Conservation (phyloP, 2,329 filamentous ascomycete species). For the Fusarium redolens region DNA sequence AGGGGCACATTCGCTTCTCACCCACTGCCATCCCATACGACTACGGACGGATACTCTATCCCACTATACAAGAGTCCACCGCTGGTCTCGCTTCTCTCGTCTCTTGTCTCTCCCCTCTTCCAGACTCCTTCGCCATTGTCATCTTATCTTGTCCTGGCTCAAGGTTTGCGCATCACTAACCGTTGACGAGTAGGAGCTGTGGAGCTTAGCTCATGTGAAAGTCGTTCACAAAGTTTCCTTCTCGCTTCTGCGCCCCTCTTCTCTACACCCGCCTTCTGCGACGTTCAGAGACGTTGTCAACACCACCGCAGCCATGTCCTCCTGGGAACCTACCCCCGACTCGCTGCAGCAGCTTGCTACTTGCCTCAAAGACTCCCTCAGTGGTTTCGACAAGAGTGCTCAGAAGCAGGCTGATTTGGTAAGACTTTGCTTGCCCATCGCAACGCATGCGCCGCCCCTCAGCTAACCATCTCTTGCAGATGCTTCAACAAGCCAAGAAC, state of each 20-base stretch:
- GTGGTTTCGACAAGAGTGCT: conserved; percentile 79
- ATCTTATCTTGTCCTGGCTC: conserved; percentile 14
- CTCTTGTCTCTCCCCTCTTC: conserved; percentile 27
- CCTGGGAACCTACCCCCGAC: conserved; percentile 91
- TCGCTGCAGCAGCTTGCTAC: conserved; percentile 88
- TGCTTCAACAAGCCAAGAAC: conserved; percentile 88
- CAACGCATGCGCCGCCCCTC: conserved; percentile 17
- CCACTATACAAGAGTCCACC: conserved; percentile 40
- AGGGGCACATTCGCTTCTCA: conserved; percentile 46
- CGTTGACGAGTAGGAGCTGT: conserved; percentile 38
- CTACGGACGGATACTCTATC: conserved; percentile 10
- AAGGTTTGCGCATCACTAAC: conserved; percentile 39
- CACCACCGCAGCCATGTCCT: conserved; percentile 72
- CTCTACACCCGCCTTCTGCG: conserved; percentile 26
- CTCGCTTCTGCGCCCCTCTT: conserved; percentile 31
- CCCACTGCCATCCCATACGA: conserved; percentile 32
- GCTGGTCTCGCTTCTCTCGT: conserved; percentile 32
- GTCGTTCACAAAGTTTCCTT: conserved; percentile 28
- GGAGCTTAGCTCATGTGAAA: conserved; percentile 45
- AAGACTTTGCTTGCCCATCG: conserved; percentile 50
- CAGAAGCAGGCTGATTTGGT: conserved; percentile 93
- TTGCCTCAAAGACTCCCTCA: conserved; percentile 92
- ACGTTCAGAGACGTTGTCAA: conserved; percentile 28
- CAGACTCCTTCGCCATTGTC: conserved; percentile 28
- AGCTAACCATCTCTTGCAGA: conserved; percentile 64